phyloP scores from a whole-genome alignment of 768 basidiomycete genomes.

The Tubosaeta brunneosetosa region DNA sequence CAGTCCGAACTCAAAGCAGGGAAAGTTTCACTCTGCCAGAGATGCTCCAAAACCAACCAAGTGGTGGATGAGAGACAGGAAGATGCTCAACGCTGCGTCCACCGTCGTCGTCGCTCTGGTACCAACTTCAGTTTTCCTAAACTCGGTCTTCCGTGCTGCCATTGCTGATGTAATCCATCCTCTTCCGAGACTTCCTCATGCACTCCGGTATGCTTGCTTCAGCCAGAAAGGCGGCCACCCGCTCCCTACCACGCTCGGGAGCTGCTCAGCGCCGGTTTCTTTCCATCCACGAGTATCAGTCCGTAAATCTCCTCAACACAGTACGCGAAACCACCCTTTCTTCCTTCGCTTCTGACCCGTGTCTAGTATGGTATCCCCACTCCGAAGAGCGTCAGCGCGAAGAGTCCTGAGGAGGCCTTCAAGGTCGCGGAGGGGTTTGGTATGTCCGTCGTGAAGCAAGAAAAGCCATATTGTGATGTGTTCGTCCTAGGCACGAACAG shows the following conservation, averaged over 20 bases:
- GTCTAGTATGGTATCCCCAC: slow-evolving; percentile 90
- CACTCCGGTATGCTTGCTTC: slow-evolving; percentile 55
- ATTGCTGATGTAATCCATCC: slow-evolving; percentile 40
- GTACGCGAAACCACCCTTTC: slow-evolving; percentile 41
- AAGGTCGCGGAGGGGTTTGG: slow-evolving; percentile 88
- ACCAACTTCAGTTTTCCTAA: slow-evolving; percentile 13
- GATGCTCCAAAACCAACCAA: slow-evolving; percentile 37
- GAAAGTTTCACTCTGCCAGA: slow-evolving; percentile 55
- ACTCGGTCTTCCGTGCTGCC: not conserved
- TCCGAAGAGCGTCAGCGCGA: slow-evolving; percentile 85
- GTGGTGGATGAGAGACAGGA: slow-evolving; percentile 71
- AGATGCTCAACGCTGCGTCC: slow-evolving; percentile 35
- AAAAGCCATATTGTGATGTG: not conserved
- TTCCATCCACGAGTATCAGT: slow-evolving; percentile 98
- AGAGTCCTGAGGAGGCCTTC: slow-evolving; percentile 84
- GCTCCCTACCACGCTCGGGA: slow-evolving; percentile 16
- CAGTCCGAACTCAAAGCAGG: slow-evolving; percentile 81
- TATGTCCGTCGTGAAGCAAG: slow-evolving; percentile 30
- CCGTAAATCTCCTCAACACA: slow-evolving; percentile 89
- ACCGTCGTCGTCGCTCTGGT: slow-evolving; percentile 83
- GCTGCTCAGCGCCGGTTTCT: slow-evolving; percentile 75
- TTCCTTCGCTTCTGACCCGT: not conserved
- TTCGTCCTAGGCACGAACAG: slow-evolving; percentile 54
- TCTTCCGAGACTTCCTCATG: slow-evolving; percentile 17
- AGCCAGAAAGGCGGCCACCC: slow-evolving; percentile 62